Base-by-base conservation (phyloP, 202 grass and related monocot species). In the Hordeum pubiflorum region DNA sequence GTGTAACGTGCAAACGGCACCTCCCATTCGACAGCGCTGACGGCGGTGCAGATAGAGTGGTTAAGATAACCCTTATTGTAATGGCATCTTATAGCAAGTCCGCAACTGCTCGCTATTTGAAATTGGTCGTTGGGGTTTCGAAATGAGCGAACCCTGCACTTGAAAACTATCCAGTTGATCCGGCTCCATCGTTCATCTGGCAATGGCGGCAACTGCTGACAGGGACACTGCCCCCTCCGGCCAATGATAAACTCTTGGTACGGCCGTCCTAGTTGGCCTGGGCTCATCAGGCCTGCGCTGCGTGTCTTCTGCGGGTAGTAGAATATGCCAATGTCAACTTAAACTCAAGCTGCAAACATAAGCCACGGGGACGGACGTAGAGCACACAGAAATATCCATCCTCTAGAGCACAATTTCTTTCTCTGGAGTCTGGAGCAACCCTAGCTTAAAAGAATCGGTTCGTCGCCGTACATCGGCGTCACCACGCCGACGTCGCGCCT, bases 1-100 rank as follows among this genome's bases (percentile, higher is more conserved):
- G 23, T 44, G 72, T 82, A 72, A 20, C 10, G 23, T 36, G 58
- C 82, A 60, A 21, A 27, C 17, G 41, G 56, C 4, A 14, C 60
- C 54, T 79, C 50, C 59, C 71, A 81, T 23, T 82, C n/a, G 61
- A 18, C 60, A 34, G 2, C 29, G 76, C 52, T 54, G 29, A 62
- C 76, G 12, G 12, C 18, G 56, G 26, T 61, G 57, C 76, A 29
- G 11, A 43, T 6, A 41, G 87, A 79, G 83, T 79, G 83, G 87
- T 89, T 86, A 75, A 23, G 79, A 82, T 86, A 86, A 69, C 38
- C 58, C 29, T 5, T 89, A 74, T 83, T 75, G 52, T 86, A 89
- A 75, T 79, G 36, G 6, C 40, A 24, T 56, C 75, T 83, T 63
- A 34, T n/a, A n/a, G 83, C 83, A 32, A 86, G 83, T 57, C 40